phyloP scores from a whole-genome alignment of 192 early-diverging fungal genomes.

The Dimargaris cristalligena region DNA sequence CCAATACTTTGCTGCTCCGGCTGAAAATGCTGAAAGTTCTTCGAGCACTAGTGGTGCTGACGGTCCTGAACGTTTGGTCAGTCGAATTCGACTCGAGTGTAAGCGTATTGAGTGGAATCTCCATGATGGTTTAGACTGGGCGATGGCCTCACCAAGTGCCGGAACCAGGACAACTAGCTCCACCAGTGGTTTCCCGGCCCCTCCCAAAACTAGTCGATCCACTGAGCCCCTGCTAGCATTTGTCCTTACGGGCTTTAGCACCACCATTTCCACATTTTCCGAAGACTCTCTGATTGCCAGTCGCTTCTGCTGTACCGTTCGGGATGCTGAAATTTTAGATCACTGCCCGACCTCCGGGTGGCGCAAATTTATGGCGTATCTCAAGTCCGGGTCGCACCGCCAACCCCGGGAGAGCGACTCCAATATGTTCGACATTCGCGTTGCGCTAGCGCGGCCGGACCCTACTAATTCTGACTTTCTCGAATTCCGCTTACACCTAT shows the following conservation, averaged over 20 bases:
- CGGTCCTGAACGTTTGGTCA: neutral
- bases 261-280: constrained; percentile 37
- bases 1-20: constrained; percentile 6
- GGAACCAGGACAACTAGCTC: too few relatives aligned
- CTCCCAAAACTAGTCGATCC: neutral
- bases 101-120: constrained; percentile 33
- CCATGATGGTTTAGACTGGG: constrained; percentile 55
- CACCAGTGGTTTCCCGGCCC: too few relatives aligned
- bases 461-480: constrained; percentile 6
- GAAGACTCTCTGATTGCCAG: constrained; percentile 24
- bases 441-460: constrained; percentile 39
- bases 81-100: neutral
- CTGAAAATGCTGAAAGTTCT: too few relatives aligned
- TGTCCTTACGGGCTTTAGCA: constrained; percentile 27
- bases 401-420: constrained; percentile 40
- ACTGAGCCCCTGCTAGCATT: constrained; percentile 25
- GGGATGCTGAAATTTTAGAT: constrained; percentile 61
- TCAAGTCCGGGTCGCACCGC: constrained; percentile 33
- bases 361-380: constrained; percentile 59
- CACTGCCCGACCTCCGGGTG: constrained; percentile 53
- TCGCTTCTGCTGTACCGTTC: constrained; percentile 29
- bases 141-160: neutral
- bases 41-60: too few relatives aligned
- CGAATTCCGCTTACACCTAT: constrained; percentile 29
- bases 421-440: constrained; percentile 43